Evolutionary conservation across 225 moss, liverwort and hornwort genomes (phyloP).

Genomic region (Pseudoscleropodium purum): DNA sequence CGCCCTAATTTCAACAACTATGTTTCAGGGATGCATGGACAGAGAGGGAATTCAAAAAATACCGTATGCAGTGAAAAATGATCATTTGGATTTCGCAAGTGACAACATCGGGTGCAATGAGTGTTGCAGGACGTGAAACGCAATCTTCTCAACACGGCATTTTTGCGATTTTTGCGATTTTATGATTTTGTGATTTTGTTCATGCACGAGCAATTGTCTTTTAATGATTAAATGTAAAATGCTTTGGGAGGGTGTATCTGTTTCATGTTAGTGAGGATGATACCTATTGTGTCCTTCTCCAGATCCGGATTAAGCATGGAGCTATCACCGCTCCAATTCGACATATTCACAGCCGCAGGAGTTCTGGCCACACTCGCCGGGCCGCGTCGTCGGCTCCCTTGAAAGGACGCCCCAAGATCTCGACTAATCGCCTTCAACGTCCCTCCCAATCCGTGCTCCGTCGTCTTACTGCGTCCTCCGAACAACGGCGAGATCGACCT

Average conservation of each 20-base stretch:
- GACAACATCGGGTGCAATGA: background rate
- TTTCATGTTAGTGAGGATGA: background rate
- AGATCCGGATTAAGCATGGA: conserved; percentile 22
- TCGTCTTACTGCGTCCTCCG: conserved; percentile 8
- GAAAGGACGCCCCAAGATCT: conserved; percentile 27
- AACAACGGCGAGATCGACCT: conserved; percentile 30
- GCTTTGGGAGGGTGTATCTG: background rate
- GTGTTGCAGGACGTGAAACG: background rate
- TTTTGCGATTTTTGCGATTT: background rate
- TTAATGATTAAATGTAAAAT: background rate
- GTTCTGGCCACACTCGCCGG: background rate
- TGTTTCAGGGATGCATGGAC: background rate
- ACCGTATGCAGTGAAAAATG: background rate
- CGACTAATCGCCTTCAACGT: conserved; percentile 10
- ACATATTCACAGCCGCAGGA: background rate
- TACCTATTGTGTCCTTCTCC: conserved; percentile 29
- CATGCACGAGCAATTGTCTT: background rate
- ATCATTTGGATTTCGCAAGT: background rate
- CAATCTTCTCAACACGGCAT: background rate
- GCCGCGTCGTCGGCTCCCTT: conserved; percentile 14
- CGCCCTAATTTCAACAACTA: background rate
- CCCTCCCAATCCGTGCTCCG: background rate
- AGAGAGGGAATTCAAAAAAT: background rate
- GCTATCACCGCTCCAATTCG: conserved; percentile 39
- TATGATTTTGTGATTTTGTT: background rate